Conservation (phyloP, 2,329 filamentous ascomycete species). For the Chrysoporthe deuterocubensis region DNA sequence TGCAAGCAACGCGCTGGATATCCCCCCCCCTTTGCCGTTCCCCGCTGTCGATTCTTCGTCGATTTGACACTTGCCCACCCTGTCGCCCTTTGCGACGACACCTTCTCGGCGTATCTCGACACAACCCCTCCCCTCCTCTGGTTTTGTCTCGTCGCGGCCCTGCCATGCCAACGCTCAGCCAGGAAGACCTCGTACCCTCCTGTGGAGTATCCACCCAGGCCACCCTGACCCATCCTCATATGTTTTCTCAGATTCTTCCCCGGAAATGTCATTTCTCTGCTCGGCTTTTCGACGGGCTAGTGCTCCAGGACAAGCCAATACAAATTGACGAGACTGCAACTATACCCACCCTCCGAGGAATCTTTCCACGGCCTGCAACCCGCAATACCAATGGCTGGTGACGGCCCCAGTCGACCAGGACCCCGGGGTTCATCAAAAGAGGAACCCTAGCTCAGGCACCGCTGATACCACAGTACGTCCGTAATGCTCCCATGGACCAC, state of each 20-base stretch:
- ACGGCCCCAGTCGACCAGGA: background rate
- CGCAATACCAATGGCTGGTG: background rate
- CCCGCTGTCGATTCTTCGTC: background rate
- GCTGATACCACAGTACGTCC: background rate
- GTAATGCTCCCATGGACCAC: slow-evolving; percentile 1
- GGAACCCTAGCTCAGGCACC: slow-evolving; percentile 1
- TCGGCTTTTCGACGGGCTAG: slow-evolving; percentile 2
- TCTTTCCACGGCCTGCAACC: background rate
- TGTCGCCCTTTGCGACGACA: background rate
- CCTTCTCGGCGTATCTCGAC: background rate
- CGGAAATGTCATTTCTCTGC: background rate
- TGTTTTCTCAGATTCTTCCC: background rate
- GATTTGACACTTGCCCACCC: background rate
- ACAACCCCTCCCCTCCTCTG: background rate
- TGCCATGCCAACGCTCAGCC: background rate
- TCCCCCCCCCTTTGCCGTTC: background rate
- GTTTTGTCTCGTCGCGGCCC: background rate
- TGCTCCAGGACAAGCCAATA: background rate
- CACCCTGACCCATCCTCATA: background rate
- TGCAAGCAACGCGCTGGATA: background rate
- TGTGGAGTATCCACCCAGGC: background rate
- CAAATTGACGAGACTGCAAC: background rate
- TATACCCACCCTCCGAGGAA: slow-evolving; percentile 5
- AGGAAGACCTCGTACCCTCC: background rate
- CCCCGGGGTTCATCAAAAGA: background rate